Percentiles rank a stretch among this genome's conserved stretches.
These are phyloP conservation scores for Herpetomonas samuelpessoai DNA, from an alignment of 208 protist genomes.

Conservation along the genomic window DNA sequence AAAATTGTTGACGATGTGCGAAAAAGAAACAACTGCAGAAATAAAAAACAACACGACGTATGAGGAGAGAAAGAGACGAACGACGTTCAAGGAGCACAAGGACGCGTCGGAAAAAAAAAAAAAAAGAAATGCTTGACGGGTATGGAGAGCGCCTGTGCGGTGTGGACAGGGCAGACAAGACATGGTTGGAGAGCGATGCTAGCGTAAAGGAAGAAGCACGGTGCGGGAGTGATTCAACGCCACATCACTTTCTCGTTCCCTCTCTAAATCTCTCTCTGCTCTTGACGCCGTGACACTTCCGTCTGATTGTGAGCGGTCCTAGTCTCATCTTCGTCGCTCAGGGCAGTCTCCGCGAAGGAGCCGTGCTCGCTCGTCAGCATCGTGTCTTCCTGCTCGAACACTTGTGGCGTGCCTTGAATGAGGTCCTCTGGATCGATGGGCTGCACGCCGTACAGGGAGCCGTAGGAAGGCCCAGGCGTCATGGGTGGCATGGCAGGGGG, in stretches of 20 bases:
- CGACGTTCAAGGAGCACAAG: no score
- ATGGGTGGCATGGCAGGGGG: not conserved
- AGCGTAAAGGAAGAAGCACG: no score
- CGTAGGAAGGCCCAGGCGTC: not conserved
- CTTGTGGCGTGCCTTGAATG: not conserved
- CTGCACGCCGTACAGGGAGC: not conserved
- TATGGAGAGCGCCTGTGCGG: not conserved
- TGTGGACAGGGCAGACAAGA: not conserved
- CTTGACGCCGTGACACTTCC: no score
- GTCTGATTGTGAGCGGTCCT: no score
- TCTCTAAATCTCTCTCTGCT: no score
- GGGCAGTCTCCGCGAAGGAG: not conserved
- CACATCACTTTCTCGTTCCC: no score
- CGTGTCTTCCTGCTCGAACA: not conserved
- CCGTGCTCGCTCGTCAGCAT: not conserved
- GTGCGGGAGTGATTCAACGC: no score
- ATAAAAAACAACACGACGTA: no score
- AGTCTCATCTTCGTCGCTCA: not conserved
- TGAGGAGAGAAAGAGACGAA: no score
- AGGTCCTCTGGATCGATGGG: not conserved
- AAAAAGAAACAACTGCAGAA: no score
- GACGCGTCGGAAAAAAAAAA: slow-evolving; percentile 7
- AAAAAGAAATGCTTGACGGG: not conserved
- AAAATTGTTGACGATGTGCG: no score
- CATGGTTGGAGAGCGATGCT: no score